Base-by-base conservation (phyloP, 495 filamentous ascomycete genomes). In the Neurospora sp. region DNA sequence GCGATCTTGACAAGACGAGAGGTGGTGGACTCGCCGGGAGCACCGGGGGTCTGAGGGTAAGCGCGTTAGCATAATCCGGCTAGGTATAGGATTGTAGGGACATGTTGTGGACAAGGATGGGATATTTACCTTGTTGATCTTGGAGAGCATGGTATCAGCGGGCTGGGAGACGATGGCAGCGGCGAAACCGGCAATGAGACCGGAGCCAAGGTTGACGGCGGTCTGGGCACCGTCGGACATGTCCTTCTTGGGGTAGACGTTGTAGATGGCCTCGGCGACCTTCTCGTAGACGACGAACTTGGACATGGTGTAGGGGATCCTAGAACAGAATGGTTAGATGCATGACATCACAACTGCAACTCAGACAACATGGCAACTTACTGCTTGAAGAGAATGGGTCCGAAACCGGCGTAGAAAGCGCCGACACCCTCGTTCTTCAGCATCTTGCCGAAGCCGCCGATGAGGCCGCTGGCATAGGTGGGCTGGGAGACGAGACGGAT, bases 221-320 rank as follows among this genome's bases (percentile, higher is more conserved):
- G 96, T 99, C 87, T 97, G 93, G 74, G 85, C 82, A 77, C 86
- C 87, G 78, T 90, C 85, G 78, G 92, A 92, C 80, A 92, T 82
- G 70, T 84, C 85, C 77, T 89, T 83, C 88, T 98, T 98, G 89
- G 95, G 91, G 78, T 91, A 87, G 71, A 79, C 71, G 75, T 81
- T 75, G 89, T 89, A 98, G 86, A 93, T 79, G 68, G 86, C 74
- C 87, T 99, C 96, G 77, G 90, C 84, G 79, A 93, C 93, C 89
- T 98, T 98, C 89, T 99, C 96, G 90, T 91, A 98, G 77, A 97
- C 96, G 84, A 97, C 96, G 89, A 99, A 99, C 88, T 99, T 99
- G 87, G 96, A 87, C 96, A 99, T 98, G 82, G 96, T 99, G 88
- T 99, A 99, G 73, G 96, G 96, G 83, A 99, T 92, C 89, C 93